Evolutionary conservation across 1,139 yeast species (phyloP).

Genomic region (Saccharomyces hybrid): DNA sequence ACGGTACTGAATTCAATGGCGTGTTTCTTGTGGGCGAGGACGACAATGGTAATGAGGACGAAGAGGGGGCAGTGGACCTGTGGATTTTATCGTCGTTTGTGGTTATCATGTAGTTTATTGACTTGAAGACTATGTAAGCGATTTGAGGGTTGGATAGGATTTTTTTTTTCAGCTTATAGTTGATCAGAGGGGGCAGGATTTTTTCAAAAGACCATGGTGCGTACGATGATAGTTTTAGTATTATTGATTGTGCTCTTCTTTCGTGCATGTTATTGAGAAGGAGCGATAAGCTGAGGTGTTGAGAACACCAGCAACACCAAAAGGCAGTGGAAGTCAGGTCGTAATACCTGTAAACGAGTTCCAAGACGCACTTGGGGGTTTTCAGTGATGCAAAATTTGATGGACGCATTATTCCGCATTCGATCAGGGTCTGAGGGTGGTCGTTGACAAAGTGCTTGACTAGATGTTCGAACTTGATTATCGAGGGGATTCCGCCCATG

Average conservation of each 20-base stretch:
- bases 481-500: constrained; percentile 24
- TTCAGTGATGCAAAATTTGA: constrained; percentile 10
- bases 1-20: constrained; percentile 5
- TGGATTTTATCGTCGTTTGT: neutral
- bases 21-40: constrained; percentile 9
- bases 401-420: constrained; percentile 22
- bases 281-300: constrained; percentile 11
- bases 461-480: constrained; percentile 12
- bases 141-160: constrained; percentile 11
- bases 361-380: constrained; percentile 15
- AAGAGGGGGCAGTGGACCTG: constrained; percentile 7
- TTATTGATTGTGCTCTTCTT: constrained; percentile 22
- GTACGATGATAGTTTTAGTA: constrained; percentile 20
- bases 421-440: constrained; percentile 15
- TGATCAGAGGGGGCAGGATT: constrained; percentile 9
- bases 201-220: constrained; percentile 14
- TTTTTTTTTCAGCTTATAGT: constrained; percentile 4
- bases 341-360: constrained; percentile 17
- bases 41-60: constrained; percentile 12
- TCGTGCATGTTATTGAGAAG: constrained; percentile 14
- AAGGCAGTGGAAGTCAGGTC: constrained; percentile 17
- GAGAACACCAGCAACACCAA: constrained; percentile 28
- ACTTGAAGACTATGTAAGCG: constrained; percentile 21
- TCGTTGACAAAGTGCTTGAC: constrained; percentile 12
- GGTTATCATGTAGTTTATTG: constrained; percentile 15